Conservation (phyloP, 2,329 filamentous ascomycete genomes). For the Diaporthe citrichinensis region DNA sequence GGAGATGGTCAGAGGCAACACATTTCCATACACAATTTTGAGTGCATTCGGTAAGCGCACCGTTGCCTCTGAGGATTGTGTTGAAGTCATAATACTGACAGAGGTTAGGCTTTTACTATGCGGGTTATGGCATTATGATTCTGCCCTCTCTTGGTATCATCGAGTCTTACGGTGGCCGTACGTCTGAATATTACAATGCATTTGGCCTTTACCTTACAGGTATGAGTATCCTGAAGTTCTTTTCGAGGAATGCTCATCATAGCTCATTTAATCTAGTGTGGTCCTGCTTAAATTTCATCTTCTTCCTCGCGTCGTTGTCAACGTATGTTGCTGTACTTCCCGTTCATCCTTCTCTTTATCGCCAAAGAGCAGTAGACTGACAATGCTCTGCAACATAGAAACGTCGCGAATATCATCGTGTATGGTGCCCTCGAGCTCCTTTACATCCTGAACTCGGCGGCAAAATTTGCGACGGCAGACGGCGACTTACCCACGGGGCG, state of each 20-base stretch:
- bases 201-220: conserved; percentile 8
- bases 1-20: conserved; percentile 11
- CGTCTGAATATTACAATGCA: conserved; percentile 19
- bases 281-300: neutral
- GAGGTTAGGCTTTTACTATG: neutral
- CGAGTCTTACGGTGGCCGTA: conserved; percentile 4
- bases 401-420: neutral
- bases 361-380: neutral
- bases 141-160: neutral
- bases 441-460: neutral
- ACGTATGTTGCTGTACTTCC: neutral
- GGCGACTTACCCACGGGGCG: neutral
- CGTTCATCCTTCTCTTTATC: too few relatives aligned
- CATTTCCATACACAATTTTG: neutral
- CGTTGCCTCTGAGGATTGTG: too few relatives aligned
- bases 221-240: neutral
- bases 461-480: neutral
- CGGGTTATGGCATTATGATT: conserved; percentile 7
- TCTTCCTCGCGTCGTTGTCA: conserved; percentile 3
- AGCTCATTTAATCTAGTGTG: neutral
- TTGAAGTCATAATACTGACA: neutral
- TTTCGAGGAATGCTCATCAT: neutral
- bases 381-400: neutral
- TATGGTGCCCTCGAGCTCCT: neutral
- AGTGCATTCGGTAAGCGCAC: conserved; percentile 1